These are phyloP conservation scores for Fusarium sp. DNA, from an alignment of 2,329 filamentous ascomycete species.

Conservation along the genomic window DNA sequence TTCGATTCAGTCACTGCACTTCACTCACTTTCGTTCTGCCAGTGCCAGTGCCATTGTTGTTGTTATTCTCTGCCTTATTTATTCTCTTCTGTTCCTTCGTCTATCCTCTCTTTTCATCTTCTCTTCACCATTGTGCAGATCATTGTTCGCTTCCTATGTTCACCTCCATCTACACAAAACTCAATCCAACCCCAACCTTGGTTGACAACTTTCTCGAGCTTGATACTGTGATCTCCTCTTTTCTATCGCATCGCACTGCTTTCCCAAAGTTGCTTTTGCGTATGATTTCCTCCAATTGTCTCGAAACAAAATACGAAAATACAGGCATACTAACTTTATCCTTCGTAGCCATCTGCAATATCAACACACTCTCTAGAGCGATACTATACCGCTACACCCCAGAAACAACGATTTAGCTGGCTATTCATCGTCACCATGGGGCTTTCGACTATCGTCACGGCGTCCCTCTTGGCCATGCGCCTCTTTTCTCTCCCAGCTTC, in stretches of 20 bases:
- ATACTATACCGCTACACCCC: constrained; percentile 11
- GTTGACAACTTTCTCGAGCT: constrained; percentile 19
- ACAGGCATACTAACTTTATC: constrained; percentile 19
- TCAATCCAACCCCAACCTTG: not conserved
- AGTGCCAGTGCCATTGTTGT: not conserved
- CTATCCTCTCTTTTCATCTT: constrained; percentile 5
- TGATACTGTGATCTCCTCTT: not conserved
- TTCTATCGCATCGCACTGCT: not conserved
- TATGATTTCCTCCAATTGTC: not conserved
- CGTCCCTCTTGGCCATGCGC: constrained; percentile 54
- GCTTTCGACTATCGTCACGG: constrained; percentile 52
- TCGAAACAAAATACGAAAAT: not conserved
- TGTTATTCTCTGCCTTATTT: constrained; percentile 12
- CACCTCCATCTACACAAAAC: not conserved
- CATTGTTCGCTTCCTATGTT: constrained; percentile 7
- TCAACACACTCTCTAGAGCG: constrained; percentile 26
- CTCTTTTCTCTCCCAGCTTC: constrained; percentile 48
- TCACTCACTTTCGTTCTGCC: not conserved
- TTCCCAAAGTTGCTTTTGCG: not conserved
- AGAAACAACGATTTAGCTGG: constrained; percentile 42
- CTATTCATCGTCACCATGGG: constrained; percentile 56
- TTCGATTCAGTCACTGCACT: not conserved
- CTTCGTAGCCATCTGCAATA: constrained; percentile 20
- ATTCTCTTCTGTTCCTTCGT: not conserved
- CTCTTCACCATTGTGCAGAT: not conserved